Evolutionary conservation across 208 protist species (phyloP).

Genomic region (Trypanosoma caninum): DNA sequence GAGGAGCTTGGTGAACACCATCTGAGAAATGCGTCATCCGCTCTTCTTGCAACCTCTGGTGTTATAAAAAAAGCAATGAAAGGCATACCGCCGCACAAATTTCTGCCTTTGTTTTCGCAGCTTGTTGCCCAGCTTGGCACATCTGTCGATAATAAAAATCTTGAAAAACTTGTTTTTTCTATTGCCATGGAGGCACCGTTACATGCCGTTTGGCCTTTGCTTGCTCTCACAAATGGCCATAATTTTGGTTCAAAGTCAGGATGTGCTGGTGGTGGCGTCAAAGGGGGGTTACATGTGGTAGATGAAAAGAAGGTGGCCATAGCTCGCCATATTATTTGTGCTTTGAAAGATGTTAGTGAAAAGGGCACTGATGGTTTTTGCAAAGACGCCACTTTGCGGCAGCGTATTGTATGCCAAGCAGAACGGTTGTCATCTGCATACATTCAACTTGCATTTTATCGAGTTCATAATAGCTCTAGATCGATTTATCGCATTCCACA

Average conservation of each 20-base stretch:
- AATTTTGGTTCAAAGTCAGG: slow-evolving; percentile 26
- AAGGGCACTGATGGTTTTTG: neutral
- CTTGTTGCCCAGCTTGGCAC: slow-evolving; percentile 63
- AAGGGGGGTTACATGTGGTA: slow-evolving; percentile 25
- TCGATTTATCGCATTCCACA: slow-evolving; percentile 29
- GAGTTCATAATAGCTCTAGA: slow-evolving; percentile 4
- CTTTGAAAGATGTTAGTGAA: slow-evolving; percentile 3
- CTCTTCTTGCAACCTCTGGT: slow-evolving; percentile 11
- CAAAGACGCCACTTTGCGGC: neutral
- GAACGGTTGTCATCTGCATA: slow-evolving; percentile 68
- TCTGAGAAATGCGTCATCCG: neutral
- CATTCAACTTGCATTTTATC: slow-evolving; percentile 71
- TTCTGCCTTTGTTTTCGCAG: slow-evolving; percentile 66
- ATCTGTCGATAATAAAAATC: slow-evolving; percentile 18
- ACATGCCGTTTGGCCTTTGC: slow-evolving; percentile 60
- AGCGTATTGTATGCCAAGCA: neutral
- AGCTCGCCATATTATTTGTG: slow-evolving; percentile 26
- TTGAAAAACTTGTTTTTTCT: slow-evolving; percentile 42
- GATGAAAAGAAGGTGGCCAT: slow-evolving; percentile 34
- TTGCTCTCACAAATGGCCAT: slow-evolving; percentile 65
- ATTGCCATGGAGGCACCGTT: slow-evolving; percentile 54
- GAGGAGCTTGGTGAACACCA: slow-evolving; percentile 20
- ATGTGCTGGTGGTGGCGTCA: neutral
- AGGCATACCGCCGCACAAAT: slow-evolving; percentile 44
- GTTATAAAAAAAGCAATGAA: slow-evolving; percentile 51